phyloP scores from a whole-genome alignment of 306 rosid genomes.

The Sesbania bispinosa region DNA sequence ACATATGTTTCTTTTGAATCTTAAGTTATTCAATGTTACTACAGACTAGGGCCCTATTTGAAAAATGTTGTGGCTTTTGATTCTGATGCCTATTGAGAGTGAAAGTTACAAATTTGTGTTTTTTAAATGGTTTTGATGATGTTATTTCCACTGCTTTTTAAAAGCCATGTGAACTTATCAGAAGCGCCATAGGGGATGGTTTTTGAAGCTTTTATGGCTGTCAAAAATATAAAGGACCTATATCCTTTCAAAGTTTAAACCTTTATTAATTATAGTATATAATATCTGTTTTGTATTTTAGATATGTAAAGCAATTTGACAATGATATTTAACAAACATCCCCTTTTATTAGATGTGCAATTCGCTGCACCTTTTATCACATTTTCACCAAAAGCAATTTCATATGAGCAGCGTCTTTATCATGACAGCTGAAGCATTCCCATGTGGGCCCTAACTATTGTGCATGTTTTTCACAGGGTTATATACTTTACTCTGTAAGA shows the following conservation, averaged over 20 bases:
- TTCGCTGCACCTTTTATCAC: background rate
- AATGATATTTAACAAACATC: background rate
- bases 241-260: background rate
- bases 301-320: background rate
- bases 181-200: background rate
- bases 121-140: background rate
- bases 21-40: background rate
- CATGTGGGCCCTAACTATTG: background rate
- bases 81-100: background rate
- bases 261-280: background rate
- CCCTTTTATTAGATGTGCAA: conserved; percentile 5
- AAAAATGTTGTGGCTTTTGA: conserved; percentile 11
- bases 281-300: conserved; percentile 13
- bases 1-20: background rate
- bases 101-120: background rate
- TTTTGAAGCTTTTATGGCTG: background rate
- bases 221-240: background rate
- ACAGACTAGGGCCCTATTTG: background rate
- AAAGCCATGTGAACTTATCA: background rate
- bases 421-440: background rate
- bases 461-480: conserved; percentile 66
- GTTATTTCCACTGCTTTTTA: background rate
- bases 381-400: background rate
- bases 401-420: background rate
- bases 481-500: conserved; percentile 61